Percentiles rank a stretch among this genome's conserved stretches.
These are phyloP conservation scores for Debaryomyces prosopidis DNA, from an alignment of 805 yeast species.

Conservation along the genomic window DNA sequence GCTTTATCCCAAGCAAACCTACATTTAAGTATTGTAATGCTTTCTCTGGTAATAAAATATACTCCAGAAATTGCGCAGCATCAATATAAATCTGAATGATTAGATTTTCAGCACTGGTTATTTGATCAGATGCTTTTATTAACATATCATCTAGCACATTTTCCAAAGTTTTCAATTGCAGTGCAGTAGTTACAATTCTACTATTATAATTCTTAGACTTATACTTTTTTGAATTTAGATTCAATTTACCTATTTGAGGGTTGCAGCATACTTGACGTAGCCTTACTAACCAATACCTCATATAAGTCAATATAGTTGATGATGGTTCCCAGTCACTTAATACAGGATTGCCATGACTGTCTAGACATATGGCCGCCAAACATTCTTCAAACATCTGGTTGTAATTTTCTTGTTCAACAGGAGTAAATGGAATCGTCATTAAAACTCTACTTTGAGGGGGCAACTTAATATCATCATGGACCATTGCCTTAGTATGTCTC, in stretches of 20 bases:
- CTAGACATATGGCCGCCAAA: constrained; percentile 53
- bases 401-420: constrained; percentile 85
- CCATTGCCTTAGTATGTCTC: constrained; percentile 85
- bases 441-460: constrained; percentile 78
- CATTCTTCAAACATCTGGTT: constrained; percentile 63
- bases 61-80: constrained; percentile 71
- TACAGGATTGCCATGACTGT: constrained; percentile 51
- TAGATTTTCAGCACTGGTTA: constrained; percentile 49
- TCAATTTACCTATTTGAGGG: constrained; percentile 51
- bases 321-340: constrained; percentile 51
- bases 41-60: constrained; percentile 45
- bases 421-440: constrained; percentile 71
- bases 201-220: constrained; percentile 16
- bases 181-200: constrained; percentile 17
- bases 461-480: constrained; percentile 68
- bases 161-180: constrained; percentile 49
- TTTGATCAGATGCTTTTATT: constrained; percentile 51
- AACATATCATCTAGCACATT: constrained; percentile 70
- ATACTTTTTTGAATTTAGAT: constrained; percentile 22
- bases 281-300: constrained; percentile 68
- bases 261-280: constrained; percentile 84
- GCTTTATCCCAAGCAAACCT: constrained; percentile 34
- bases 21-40: constrained; percentile 51
- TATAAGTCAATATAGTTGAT: constrained; percentile 36
- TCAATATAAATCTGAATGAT: constrained; percentile 49